Evolutionary conservation across 2,329 filamentous ascomycete genomes (phyloP), one percentile per base, ranked within the genome.

Genomic region (Trichoderma cornu-damae): DNA sequence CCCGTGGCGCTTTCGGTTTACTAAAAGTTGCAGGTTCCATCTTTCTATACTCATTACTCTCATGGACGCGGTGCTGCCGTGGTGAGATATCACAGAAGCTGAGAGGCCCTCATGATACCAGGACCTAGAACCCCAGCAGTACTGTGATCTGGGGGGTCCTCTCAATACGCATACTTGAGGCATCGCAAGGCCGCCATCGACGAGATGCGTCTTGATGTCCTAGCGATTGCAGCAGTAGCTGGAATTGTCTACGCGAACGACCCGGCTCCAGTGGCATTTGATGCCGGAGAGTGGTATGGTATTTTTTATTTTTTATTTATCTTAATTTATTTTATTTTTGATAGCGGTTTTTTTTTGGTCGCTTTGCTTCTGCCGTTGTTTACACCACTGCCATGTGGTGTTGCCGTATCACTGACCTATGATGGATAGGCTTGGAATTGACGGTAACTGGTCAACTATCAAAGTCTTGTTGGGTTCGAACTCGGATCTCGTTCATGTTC

Each of bases 371-470:
- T n/a, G n/a, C n/a, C n/a, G n/a, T n/a, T n/a, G n/a, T n/a, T n/a
- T n/a, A 24, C 18, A 11, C 28, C 16, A 8, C 4, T 37, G 5
- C 14, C 22, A 14, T 30, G 22, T 38, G 16, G n/a, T n/a, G n/a
- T n/a, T n/a, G n/a, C n/a, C n/a, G n/a, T n/a, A n/a, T n/a, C n/a
- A n/a, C 38, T 35, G 55, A 57, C 30, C 6, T 37, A 12, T 14
- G 6, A 22, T 49, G 42, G 26, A 32, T 49, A 84, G 82, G 82
- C 78, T 81, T 60, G 84, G 84, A 47, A 77, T 81, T 62, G 86
- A 89, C 67, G 87, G 87, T 8, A 79, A 79, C 61, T 92, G 88
- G 88, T 90, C 87, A 14, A 82, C 86, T 6, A 83, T 89, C 62
- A 77, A 75, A 11, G 75, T 91, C 46, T 59, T 63, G 5, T 59